Evolutionary conservation across 306 rosid genomes (phyloP), one percentile per base, ranked within the genome.

Genomic region (Glycine tomentella): DNA sequence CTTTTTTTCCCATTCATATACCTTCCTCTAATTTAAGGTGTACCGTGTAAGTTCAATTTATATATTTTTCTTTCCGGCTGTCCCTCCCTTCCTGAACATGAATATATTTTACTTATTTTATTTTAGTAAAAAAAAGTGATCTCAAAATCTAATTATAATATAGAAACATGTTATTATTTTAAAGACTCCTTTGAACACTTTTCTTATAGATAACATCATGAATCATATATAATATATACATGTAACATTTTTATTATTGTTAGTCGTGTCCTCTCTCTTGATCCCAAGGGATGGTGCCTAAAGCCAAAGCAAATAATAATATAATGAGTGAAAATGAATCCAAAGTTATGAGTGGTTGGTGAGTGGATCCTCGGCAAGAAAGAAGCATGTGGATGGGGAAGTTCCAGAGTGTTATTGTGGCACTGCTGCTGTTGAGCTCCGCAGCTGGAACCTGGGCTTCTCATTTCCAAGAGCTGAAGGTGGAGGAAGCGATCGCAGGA

Each of bases 401-500:
- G 12, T 8, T 25, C n/a, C 5, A 15, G 20, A 20, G 20, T 20
- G 20, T 20, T n/a, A 62, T 3, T 16, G 34, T 17, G 12, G 17
- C 52, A 44, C 53, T 53, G 20, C 49, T 78, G 1, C 45, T 76
- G 2, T 45, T 55, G 9, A 17, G 46, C 7, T 40, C 44, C 38
- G 56, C 68, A 74, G 6, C 38, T 38, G 0, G 48, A 52, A 46
- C 76, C 45, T 9, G 66, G 33, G 62, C 65, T 64, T 44, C 85
- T 17, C 63, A 68, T 13, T 82, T 79, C 77, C 76, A 79, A 5
- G 57, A 86, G 2, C 38, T 86, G 5, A 81, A 86, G 25, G 89
- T 86, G 0, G 75, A 76, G 42, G 67, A 80, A 36, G 33, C 87
- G 9, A 81, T 87, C 13, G 17, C 70, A 46, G 59, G 7, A 3